A percentile compares a stretch with the other conserved stretches of the same genome.
Evolutionary conservation across 345 rosid species (phyloP).

Genomic region (Brassica juncea): DNA sequence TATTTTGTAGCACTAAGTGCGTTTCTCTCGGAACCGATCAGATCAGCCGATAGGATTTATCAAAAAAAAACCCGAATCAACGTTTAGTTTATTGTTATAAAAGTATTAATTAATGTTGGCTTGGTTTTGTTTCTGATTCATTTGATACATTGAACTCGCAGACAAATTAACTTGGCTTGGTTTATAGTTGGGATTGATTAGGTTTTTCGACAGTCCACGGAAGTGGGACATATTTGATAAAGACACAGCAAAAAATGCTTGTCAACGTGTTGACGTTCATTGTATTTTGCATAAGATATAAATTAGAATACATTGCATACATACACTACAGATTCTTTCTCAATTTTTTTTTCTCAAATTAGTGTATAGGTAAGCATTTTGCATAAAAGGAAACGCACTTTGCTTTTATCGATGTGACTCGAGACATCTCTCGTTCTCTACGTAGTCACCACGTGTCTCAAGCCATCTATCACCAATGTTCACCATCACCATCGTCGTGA

Average conservation of each 20-base stretch:
- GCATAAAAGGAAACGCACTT: constrained; percentile 17
- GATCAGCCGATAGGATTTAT: no score
- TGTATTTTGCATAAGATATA: constrained; percentile 17
- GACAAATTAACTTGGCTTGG: neutral
- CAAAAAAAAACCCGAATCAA: no score
- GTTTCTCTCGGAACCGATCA: no score
- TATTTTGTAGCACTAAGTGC: no score
- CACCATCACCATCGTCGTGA: neutral
- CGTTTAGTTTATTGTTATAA: no score
- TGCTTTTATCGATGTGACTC: neutral
- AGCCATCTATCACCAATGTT: constrained; percentile 1
- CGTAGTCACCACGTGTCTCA: constrained; percentile 12
- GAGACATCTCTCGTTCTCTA: neutral
- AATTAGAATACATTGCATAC: neutral
- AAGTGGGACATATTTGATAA: constrained; percentile 29
- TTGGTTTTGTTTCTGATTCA: neutral
- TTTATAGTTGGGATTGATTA: constrained; percentile 29
- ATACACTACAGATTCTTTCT: constrained; percentile 16
- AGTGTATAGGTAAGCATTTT: constrained; percentile 1
- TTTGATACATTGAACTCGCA: neutral
- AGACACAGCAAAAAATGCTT: constrained; percentile 12
- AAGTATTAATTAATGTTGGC: neutral
- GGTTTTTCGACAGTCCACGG: neutral
- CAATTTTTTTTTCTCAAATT: neutral
- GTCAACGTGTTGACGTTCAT: constrained; percentile 34